phyloP scores from a whole-genome alignment of 805 yeast species.

The Saturnispora silvae region DNA sequence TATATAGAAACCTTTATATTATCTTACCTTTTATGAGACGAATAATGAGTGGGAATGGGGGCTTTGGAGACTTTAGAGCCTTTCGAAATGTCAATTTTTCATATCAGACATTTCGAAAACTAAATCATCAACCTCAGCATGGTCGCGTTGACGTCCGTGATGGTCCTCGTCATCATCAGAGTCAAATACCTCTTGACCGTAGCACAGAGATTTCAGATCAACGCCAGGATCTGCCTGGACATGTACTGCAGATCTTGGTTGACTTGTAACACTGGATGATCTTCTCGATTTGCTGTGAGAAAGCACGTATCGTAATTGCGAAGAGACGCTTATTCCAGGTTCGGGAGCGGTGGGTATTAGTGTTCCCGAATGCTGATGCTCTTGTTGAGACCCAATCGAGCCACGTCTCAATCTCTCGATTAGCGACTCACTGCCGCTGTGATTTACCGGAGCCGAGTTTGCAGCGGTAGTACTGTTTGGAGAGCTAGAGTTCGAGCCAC shows the following conservation, averaged over 20 bases:
- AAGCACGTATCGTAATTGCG: constrained; percentile 6
- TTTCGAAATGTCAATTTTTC: no score
- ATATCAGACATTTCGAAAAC: constrained; percentile 70
- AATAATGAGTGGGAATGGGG: no score
- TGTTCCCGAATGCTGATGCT: no score
- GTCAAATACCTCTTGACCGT: constrained; percentile 25
- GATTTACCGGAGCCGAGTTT: background rate
- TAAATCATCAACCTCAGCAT: constrained; percentile 42
- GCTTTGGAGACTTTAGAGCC: no score
- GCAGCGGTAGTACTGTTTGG: background rate
- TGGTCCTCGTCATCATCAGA: constrained; percentile 33
- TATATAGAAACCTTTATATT: no score
- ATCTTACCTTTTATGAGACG: no score
- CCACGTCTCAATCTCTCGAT: constrained; percentile 9
- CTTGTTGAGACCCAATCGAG: constrained; percentile 7
- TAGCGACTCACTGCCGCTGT: constrained; percentile 2
- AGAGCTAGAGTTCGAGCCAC: background rate
- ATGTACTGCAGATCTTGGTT: background rate
- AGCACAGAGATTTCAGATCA: constrained; percentile 21
- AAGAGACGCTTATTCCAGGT: constrained; percentile 1
- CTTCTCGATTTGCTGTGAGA: constrained; percentile 3
- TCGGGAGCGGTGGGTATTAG: background rate
- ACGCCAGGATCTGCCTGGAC: constrained; percentile 17
- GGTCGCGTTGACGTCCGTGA: no score
- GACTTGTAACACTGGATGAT: background rate